Percentiles rank a stretch among this genome's conserved stretches.
Conservation (phyloP, 2,329 filamentous ascomycete species). For the Capronia coronata region DNA sequence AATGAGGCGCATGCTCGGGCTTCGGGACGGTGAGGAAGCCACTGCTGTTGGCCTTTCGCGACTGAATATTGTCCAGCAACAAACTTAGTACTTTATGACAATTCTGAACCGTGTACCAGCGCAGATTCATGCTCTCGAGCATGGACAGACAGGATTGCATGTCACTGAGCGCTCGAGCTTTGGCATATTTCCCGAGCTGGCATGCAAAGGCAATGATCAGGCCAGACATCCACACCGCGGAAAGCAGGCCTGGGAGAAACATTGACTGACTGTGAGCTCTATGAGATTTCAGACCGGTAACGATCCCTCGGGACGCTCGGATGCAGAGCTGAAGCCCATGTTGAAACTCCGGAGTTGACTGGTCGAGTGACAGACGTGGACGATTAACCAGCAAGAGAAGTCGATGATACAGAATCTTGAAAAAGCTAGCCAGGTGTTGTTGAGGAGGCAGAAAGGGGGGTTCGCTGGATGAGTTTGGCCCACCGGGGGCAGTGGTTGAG, state of each 20-base stretch:
- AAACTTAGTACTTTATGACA: slow-evolving; percentile 35
- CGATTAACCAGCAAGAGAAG: slow-evolving; percentile 38
- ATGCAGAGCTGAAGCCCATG: slow-evolving; percentile 39
- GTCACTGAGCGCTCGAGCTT: slow-evolving; percentile 34
- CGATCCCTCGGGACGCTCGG: slow-evolving; percentile 35
- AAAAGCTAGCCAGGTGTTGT: slow-evolving; percentile 32
- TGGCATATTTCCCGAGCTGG: slow-evolving; percentile 36
- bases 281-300: slow-evolving; percentile 35
- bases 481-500: not conserved
- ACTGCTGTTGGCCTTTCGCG: slow-evolving; percentile 24
- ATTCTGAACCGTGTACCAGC: slow-evolving; percentile 39
- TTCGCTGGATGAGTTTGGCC: not conserved
- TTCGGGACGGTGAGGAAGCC: slow-evolving; percentile 24
- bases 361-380: slow-evolving; percentile 36
- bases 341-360: slow-evolving; percentile 36
- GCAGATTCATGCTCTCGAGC: slow-evolving; percentile 33
- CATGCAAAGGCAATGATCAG: slow-evolving; percentile 39
- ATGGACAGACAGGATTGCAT: slow-evolving; percentile 34
- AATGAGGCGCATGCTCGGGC: slow-evolving; percentile 19
- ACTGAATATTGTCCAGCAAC: slow-evolving; percentile 33
- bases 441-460: slow-evolving; percentile 12
- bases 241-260: slow-evolving; percentile 38
- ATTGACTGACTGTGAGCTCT: slow-evolving; percentile 32
- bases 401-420: slow-evolving; percentile 40
- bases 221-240: slow-evolving; percentile 39